These are phyloP conservation scores for Lactarius trivialis DNA, from an alignment of 768 basidiomycete genomes.

Conservation along the genomic window DNA sequence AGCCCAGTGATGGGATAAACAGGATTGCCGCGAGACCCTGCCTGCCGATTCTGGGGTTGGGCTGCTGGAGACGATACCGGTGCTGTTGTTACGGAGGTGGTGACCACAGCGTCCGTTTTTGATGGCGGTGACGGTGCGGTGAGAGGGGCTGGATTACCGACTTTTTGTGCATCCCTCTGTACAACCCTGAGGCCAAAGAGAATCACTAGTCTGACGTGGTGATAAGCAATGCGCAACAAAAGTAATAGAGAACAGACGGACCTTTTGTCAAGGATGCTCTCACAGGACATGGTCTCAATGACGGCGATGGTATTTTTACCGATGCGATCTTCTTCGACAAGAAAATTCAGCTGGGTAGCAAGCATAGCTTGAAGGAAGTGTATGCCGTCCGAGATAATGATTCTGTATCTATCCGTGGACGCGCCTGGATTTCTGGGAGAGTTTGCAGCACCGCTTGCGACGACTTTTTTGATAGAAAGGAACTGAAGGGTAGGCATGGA, in stretches of 20 bases:
- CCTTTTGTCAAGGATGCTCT: slow-evolving; percentile 80
- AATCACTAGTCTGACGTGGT: slow-evolving; percentile 62
- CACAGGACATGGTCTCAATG: slow-evolving; percentile 73
- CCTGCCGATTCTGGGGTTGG: slow-evolving; percentile 10
- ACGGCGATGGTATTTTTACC: slow-evolving; percentile 61
- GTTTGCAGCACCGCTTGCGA: slow-evolving; percentile 29
- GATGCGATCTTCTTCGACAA: slow-evolving; percentile 60
- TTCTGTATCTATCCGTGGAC: slow-evolving; percentile 53
- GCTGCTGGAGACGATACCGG: slow-evolving; percentile 11
- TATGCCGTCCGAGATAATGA: slow-evolving; percentile 87
- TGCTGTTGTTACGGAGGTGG: slow-evolving; percentile 27
- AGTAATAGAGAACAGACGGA: slow-evolving; percentile 33
- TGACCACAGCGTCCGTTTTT: slow-evolving; percentile 24
- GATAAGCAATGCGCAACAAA: slow-evolving; percentile 8
- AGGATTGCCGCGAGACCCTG: slow-evolving; percentile 27
- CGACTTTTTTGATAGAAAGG: slow-evolving; percentile 77
- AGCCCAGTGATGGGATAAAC: slow-evolving; percentile 88
- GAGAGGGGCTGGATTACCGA: slow-evolving; percentile 52
- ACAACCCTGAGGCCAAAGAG: slow-evolving; percentile 61
- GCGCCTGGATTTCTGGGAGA: slow-evolving; percentile 15
- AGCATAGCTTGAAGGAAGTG: slow-evolving; percentile 92
- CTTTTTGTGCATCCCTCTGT: slow-evolving; percentile 52
- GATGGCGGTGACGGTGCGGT: slow-evolving; percentile 25
- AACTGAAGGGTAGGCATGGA: slow-evolving; percentile 60
- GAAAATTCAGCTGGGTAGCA: slow-evolving; percentile 78